Evolutionary conservation across 768 basidiomycete species (phyloP), one percentile per base, ranked within the genome.

Genomic region (Hebeloma cylindrosporum): DNA sequence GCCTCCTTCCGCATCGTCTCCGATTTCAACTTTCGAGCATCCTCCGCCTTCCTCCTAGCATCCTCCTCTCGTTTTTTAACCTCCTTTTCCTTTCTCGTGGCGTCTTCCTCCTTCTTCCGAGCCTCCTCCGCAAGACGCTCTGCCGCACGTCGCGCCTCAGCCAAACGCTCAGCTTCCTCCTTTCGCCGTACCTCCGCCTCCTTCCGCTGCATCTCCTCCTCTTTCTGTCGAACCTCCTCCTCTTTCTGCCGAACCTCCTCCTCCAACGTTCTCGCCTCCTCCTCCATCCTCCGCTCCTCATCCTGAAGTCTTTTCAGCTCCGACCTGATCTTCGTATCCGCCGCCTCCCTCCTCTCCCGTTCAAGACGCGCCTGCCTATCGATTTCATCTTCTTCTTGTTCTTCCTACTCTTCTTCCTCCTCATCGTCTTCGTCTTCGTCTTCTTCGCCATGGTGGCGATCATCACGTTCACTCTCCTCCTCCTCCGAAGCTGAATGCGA

Each of bases 1-100:
- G 45, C 33, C 28, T 30, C 38, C 53, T 50, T 43, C 30, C 43
- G 36, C 32, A 63, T 61, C 27, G 51, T 55, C 33, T 67, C 68
- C 45, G 38, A 52, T 0, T 33, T 59, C 38, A 42, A 52, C 53
- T 47, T 47, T n/a, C n/a, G n/a, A n/a, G n/a, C n/a, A n/a, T 29
- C n/a, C 16, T 38, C 37, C 37, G 10, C 26, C n/a, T 38, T 38
- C 37, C n/a, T 16, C 37, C 37, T 38, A 20, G n/a, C 26, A 10
- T 23, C 37, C 35, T 6, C 23, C 23, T 21, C 36, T 37, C 18
- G 5, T 22, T n/a, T 38, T 4, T 5, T 23, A 16, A 8, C 20
- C 17, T 4, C 7, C 31, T 43, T 43, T 14, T 4, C 14, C 14
- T 34, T 28, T 40, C 14, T 38, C 7, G 20, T n/a, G 10, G 26